Conservation (phyloP, 1,139 yeast species). For the Scheffersomyces cryptocercus region DNA sequence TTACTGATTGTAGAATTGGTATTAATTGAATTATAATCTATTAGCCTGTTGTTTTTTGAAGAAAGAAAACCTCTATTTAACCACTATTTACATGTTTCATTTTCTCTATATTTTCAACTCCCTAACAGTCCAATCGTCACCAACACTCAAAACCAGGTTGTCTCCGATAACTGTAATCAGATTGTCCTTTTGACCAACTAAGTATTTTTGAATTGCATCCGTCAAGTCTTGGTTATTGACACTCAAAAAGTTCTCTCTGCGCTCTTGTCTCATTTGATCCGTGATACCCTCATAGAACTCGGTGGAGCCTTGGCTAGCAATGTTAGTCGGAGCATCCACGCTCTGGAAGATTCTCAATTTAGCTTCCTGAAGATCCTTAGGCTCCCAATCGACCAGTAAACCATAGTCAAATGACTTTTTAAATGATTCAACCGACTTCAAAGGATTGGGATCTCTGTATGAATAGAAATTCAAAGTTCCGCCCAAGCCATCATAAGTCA, state of each 20-base stretch:
- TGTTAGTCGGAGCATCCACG: conserved; percentile 86
- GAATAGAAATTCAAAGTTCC: conserved; percentile 84
- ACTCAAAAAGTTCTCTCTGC: conserved; percentile 73
- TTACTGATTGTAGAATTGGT: too few relatives aligned
- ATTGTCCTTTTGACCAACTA: conserved; percentile 33
- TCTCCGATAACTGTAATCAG: conserved; percentile 56
- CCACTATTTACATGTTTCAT: conserved; percentile 2
- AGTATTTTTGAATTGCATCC: conserved; percentile 63
- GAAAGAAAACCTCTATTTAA: conserved; percentile 3
- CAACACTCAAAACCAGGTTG: conserved; percentile 32
- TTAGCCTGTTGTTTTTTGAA: too few relatives aligned
- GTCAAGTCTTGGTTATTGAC: conserved; percentile 64
- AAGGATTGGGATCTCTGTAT: conserved; percentile 90
- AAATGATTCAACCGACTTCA: conserved; percentile 65
- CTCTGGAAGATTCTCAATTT: conserved; percentile 88
- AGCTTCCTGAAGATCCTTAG: conserved; percentile 80
- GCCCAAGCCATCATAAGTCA: conserved; percentile 76
- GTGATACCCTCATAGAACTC: conserved; percentile 69
- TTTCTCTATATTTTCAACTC: conserved; percentile 9
- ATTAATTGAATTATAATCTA: too few relatives aligned
- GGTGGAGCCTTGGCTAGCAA: conserved; percentile 73
- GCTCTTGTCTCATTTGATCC: conserved; percentile 75
- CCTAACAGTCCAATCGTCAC: conserved; percentile 31
- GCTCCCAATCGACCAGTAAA: conserved; percentile 49
- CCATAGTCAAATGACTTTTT: conserved; percentile 60